These are phyloP conservation scores for Actinomucor elegans DNA, from an alignment of 371 early-diverging fungal species.

Conservation along the genomic window DNA sequence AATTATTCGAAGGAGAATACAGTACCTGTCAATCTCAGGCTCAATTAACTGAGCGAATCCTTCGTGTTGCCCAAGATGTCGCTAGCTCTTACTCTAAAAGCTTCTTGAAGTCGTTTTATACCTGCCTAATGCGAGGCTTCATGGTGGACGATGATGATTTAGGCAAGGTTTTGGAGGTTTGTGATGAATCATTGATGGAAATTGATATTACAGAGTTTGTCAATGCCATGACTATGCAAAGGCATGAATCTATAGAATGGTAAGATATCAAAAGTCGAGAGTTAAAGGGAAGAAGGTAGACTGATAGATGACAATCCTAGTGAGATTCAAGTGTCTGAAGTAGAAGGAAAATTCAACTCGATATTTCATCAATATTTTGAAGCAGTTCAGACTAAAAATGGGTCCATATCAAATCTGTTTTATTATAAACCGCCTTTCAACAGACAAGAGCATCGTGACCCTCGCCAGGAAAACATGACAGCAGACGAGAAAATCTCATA, in stretches of 20 bases:
- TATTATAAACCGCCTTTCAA: constrained; percentile 66
- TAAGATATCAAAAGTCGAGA: no score
- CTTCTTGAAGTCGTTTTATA: constrained; percentile 65
- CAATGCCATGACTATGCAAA: constrained; percentile 57
- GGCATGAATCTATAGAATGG: constrained; percentile 38
- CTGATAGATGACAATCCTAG: constrained; percentile 10
- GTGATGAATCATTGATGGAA: constrained; percentile 62
- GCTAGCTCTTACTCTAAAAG: constrained; percentile 51
- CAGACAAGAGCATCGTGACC: constrained; percentile 8
- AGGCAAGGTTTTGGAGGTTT: constrained; percentile 54
- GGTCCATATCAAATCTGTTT: constrained; percentile 47
- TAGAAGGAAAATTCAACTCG: constrained; percentile 50
- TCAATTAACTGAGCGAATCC: constrained; percentile 28
- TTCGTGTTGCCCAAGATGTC: constrained; percentile 40
- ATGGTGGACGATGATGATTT: constrained; percentile 57
- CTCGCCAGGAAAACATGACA: constrained; percentile 1
- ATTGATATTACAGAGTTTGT: constrained; percentile 75
- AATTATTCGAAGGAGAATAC: constrained; percentile 35
- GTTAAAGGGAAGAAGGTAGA: no score
- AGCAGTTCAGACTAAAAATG: constrained; percentile 43
- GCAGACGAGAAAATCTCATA: constrained; percentile 36
- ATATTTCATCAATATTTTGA: constrained; percentile 67
- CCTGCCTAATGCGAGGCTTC: constrained; percentile 61
- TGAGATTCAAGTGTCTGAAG: constrained; percentile 34
- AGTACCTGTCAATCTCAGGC: constrained; percentile 18